Evolutionary conservation across 345 rosid species (phyloP), one percentile per base, ranked within the genome.

Genomic region (Clarkia xantiana): DNA sequence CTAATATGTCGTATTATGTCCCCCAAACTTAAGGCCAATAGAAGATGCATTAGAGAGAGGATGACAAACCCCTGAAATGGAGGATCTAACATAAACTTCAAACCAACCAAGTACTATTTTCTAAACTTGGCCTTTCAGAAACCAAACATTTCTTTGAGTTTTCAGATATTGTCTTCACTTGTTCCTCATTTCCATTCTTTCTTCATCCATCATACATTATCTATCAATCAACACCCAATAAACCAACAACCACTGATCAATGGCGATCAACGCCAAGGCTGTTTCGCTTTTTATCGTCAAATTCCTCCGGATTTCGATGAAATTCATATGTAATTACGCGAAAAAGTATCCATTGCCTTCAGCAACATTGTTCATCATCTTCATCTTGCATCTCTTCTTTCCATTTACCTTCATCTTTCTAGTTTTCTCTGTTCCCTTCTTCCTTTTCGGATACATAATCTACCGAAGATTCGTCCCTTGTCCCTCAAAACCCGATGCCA

Each of bases 361-460:
- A 16, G 51, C 61, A 3, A 59, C 64, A 20, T 56, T 66, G 4
- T 16, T 59, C 10, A 52, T 70, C 43, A 42, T 65, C 22, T 62
- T 80, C 60, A 15, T 67, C 19, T 56, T 91, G 42, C 82, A 72
- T 34, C 39, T 61, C 44, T 74, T 73, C 43, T 67, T 71, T 52
- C 90, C 94, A 20, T 63, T 67, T 40, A 49, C 75, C 54, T 81
- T 91, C 75, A 62, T 41, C 60, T 17, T 72, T 54, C 23, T 84
- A 69, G 19, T 82, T 47, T 84, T 47, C 47, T 51, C 75, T 60
- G 61, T 69, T 44, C 87, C 87, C 0, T 19, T 80, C 40, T n/a
- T 80, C 11, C 58, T 63, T 40, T 69, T 62, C 69, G 54, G 70
- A 39, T 44, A 49, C 18, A 56, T 71, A 51, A 59, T 52, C 18